Percentiles rank a stretch among this genome's conserved stretches.
phyloP scores from a whole-genome alignment of 2,329 filamentous ascomycete genomes.

The Ascochyta viciae-villosae region DNA sequence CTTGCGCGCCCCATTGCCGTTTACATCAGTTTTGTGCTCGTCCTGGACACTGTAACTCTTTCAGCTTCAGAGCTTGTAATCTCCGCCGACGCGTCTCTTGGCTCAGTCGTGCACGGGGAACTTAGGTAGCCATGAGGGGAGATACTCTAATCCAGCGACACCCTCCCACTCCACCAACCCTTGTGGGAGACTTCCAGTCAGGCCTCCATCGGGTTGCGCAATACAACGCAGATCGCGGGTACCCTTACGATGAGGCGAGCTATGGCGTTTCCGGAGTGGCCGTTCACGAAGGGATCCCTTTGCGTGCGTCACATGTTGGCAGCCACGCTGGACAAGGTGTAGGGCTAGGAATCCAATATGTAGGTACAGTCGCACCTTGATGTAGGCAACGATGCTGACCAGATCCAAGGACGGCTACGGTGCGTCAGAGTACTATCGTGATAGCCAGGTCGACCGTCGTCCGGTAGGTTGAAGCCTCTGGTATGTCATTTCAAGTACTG shows the following conservation, averaged over 20 bases:
- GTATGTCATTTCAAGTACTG: conserved; percentile 16
- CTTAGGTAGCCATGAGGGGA: conserved; percentile 38
- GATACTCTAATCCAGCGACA: conserved; percentile 46
- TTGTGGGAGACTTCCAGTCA: conserved; percentile 41
- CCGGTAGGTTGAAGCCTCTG: conserved; percentile 28
- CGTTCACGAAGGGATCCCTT: conserved; percentile 37
- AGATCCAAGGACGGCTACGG: conserved; percentile 42
- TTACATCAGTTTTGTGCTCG: conserved; percentile 21
- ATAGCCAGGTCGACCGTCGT: conserved; percentile 34
- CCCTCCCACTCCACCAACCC: conserved; percentile 47
- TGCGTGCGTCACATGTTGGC: conserved; percentile 37
- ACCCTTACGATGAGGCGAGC: conserved; percentile 45
- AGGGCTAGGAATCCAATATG: conserved; percentile 44
- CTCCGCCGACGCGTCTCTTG: conserved; percentile 14
- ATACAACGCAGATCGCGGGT: conserved; percentile 51
- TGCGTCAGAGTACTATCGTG: conserved; percentile 37
- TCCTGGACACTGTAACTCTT: conserved; percentile 7
- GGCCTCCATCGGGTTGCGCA: conserved; percentile 52
- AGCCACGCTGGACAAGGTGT: conserved; percentile 29
- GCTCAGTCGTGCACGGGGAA: conserved; percentile 14
- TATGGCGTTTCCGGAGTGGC: conserved; percentile 41
- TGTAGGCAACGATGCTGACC: conserved; percentile 27
- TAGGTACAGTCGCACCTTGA: conserved; percentile 24
- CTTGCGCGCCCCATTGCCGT: conserved; percentile 5
- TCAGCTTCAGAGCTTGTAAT: conserved; percentile 5